Base-by-base conservation (phyloP, 2,329 filamentous ascomycete genomes). In the Whalleya microplaca region DNA sequence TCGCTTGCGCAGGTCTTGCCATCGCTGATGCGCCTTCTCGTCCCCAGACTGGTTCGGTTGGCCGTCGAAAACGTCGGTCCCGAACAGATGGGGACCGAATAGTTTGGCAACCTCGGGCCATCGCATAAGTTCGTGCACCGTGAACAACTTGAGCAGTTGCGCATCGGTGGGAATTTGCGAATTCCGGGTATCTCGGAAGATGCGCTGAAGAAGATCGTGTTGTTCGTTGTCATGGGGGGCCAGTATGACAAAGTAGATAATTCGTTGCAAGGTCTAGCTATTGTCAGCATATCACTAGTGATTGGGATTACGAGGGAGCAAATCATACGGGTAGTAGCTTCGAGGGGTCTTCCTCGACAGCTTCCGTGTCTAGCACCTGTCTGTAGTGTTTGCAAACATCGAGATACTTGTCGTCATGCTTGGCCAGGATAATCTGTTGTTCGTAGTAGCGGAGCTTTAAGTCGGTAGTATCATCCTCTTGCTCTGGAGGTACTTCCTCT, bases 181-280 rank as follows among this genome's bases (percentile, higher is more conserved):
- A 73, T 93, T 93, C 62, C 95, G 90, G 7, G 88, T 78, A 74
- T 99, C 95, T 73, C 88, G 85, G 73, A 92, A 86, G 66, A 99
- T 90, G 69, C 95, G 91, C 78, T 99, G 93, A 59, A 99, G 87
- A 53, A 99, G 89, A 67, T 99, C 95, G 66, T 94, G 95, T 75
- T 99, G 95, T 75, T 99, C 95, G 76, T 99, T 99, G 79, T 99
- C 94, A 76, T 98, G 92, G 7, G 95, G 93, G 7, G 95, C 91
- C 49, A 99, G 89, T 64, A 98, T 95, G 73, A 96, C 87, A 76
- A 96, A 99, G 83, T 96, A 98, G 76, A 98, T 93, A 73, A 98
- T 92, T 70, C 95, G 87, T 79, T 96, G 92, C 43, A 99, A 84
- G 18, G 92, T 86, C 92, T 96, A 49, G 47, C 40, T 16, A 41